These are phyloP conservation scores for Eucalyptus globulus DNA, from an alignment of 345 rosid species.

Conservation along the genomic window DNA sequence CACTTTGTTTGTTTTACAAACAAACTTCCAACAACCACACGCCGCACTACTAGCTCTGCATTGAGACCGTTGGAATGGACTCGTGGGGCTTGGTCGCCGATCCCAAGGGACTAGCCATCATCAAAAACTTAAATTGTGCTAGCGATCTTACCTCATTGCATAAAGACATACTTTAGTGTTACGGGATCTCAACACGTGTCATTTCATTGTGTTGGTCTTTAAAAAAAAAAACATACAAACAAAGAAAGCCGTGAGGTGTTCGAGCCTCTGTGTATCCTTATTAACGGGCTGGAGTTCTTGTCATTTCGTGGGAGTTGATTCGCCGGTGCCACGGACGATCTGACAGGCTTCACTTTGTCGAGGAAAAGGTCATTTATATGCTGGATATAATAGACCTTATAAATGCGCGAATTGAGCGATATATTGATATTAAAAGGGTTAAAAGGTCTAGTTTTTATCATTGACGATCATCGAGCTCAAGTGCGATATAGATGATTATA, in stretches of 20 bases:
- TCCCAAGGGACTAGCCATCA: too few species aligned
- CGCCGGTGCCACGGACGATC: neutral
- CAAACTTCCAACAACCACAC: too few species aligned
- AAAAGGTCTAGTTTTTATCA: neutral
- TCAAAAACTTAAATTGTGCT: neutral
- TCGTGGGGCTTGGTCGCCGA: rapidly evolving
- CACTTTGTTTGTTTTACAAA: too few species aligned
- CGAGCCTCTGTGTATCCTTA: neutral
- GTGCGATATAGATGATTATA: neutral
- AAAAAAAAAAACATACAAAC: neutral
- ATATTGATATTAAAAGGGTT: neutral
- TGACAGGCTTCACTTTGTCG: neutral
- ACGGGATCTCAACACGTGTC: neutral
- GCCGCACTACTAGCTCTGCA: too few species aligned
- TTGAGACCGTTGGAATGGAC: too few species aligned
- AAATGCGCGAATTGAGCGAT: neutral
- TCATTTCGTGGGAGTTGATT: neutral
- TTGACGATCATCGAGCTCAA: neutral
- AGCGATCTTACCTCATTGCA: neutral
- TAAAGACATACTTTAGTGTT: neutral
- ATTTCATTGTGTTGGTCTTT: neutral
- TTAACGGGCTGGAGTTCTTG: neutral
- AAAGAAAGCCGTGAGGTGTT: neutral
- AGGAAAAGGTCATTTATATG: neutral
- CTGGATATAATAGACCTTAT: neutral